Evolutionary conservation across 2,329 filamentous ascomycete species (phyloP).

Genomic region (Cladosporium cucumerinum): DNA sequence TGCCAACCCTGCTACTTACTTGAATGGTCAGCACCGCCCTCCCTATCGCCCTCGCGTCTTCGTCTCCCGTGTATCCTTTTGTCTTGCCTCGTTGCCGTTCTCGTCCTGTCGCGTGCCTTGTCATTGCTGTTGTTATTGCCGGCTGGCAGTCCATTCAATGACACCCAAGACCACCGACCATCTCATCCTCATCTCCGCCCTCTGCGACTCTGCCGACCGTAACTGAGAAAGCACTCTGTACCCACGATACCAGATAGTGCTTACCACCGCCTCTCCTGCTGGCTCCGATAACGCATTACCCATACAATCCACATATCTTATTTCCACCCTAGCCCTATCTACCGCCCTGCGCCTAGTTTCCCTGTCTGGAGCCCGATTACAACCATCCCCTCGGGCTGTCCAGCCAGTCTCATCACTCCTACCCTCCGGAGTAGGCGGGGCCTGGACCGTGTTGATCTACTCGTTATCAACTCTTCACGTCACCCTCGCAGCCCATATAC

Average conservation of each 20-base stretch:
- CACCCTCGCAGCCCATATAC: slow-evolving; percentile 19
- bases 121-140: not conserved
- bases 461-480: slow-evolving; percentile 21
- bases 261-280: not conserved
- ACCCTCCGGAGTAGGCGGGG: slow-evolving; percentile 17
- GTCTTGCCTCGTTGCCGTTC: not conserved
- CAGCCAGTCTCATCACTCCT: slow-evolving; percentile 17
- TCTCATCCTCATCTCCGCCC: slow-evolving; percentile 34
- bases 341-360: slow-evolving; percentile 14
- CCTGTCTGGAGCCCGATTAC: slow-evolving; percentile 1
- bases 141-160: slow-evolving; percentile 33
- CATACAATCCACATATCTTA: slow-evolving; percentile 13
- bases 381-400: not conserved
- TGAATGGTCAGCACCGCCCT: slow-evolving; percentile 1
- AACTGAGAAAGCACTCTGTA: slow-evolving; percentile 19
- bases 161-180: slow-evolving; percentile 34
- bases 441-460: slow-evolving; percentile 18
- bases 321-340: slow-evolving; percentile 18
- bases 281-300: slow-evolving; percentile 19
- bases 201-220: slow-evolving; percentile 29
- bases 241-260: not conserved
- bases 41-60: not conserved
- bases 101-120: not conserved
- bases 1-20: not conserved
- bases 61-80: not conserved